phyloP scores from a whole-genome alignment of 805 yeast species.

The Pichia cephalocereana region DNA sequence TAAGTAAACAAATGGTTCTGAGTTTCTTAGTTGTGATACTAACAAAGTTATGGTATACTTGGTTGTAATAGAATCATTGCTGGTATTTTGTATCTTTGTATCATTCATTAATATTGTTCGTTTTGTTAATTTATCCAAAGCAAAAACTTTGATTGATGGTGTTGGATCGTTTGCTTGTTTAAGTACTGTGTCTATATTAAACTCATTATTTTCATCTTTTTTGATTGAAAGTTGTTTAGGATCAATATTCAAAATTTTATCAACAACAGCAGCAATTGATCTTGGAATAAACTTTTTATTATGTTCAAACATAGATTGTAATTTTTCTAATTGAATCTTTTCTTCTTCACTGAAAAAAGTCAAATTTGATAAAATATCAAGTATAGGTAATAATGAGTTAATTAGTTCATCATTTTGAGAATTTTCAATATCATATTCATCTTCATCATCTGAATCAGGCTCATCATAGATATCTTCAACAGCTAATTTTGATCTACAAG shows the following conservation, averaged over 20 bases:
- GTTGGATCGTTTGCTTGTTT: constrained; percentile 64
- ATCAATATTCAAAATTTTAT: constrained; percentile 2
- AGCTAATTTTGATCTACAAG: neutral
- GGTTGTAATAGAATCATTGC: neutral
- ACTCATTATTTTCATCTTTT: constrained; percentile 19
- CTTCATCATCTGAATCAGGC: constrained; percentile 34
- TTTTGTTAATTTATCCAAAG: constrained; percentile 54
- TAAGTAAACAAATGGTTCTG: constrained; percentile 81
- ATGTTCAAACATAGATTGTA: constrained; percentile 4
- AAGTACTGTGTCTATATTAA: constrained; percentile 51
- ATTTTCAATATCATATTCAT: constrained; percentile 24
- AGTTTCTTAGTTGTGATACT: constrained; percentile 55
- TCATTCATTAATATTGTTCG: constrained; percentile 27
- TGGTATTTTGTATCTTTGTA: constrained; percentile 12
- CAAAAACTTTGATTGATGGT: constrained; percentile 83
- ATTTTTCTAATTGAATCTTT: constrained; percentile 5
- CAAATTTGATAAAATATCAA: constrained; percentile 5
- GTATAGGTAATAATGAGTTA: constrained; percentile 18
- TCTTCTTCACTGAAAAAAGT: constrained; percentile 1
- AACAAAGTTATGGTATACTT: constrained; percentile 55
- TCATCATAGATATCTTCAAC: constrained; percentile 6
- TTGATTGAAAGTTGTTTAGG: neutral
- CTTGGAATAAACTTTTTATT: constrained; percentile 1
- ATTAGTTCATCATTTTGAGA: constrained; percentile 24
- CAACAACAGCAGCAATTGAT: neutral